Conservation (phyloP, 73 alveolate genomes). For the Paramecium caudatum region DNA sequence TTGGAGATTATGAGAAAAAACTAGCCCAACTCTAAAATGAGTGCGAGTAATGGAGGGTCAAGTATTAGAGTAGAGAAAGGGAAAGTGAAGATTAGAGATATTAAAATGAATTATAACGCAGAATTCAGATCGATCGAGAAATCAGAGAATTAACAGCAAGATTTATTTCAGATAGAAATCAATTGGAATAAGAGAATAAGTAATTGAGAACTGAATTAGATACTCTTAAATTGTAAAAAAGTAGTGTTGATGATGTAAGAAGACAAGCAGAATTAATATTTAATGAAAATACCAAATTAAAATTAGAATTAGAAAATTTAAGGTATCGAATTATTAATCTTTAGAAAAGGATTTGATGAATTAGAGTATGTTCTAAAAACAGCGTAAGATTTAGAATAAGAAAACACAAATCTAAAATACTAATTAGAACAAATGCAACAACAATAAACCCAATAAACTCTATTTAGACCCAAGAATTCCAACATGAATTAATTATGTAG, state of each 20-base stretch:
- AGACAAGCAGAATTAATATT: background rate
- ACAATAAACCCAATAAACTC: background rate
- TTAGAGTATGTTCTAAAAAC: conserved; percentile 53
- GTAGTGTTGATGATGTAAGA: conserved; percentile 1
- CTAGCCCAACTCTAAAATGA: conserved; percentile 41
- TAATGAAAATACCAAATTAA: background rate
- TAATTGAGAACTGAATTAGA: conserved; percentile 57
- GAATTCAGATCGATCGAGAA: conserved; percentile 42
- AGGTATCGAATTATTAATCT: background rate
- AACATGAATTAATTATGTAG: background rate
- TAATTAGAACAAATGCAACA: background rate
- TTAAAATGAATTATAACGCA: conserved; percentile 27
- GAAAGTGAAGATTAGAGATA: conserved; percentile 63
- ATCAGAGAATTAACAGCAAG: conserved; percentile 57
- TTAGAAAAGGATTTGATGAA: conserved; percentile 68
- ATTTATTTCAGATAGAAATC: conserved; percentile 64
- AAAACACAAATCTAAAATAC: background rate
- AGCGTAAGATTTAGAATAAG: conserved; percentile 60
- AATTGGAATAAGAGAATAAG: conserved; percentile 51
- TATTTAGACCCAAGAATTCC: background rate
- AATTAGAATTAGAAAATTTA: conserved; percentile 25
- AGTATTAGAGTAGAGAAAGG: conserved; percentile 40
- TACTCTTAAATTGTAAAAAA: background rate
- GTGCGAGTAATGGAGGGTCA: conserved; percentile 55
- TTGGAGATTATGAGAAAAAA: conserved; percentile 58